A percentile compares a stretch with the other conserved stretches of the same genome.
Conservation (phyloP, 495 filamentous ascomycete genomes). For the Aspergillus panamensis region DNA sequence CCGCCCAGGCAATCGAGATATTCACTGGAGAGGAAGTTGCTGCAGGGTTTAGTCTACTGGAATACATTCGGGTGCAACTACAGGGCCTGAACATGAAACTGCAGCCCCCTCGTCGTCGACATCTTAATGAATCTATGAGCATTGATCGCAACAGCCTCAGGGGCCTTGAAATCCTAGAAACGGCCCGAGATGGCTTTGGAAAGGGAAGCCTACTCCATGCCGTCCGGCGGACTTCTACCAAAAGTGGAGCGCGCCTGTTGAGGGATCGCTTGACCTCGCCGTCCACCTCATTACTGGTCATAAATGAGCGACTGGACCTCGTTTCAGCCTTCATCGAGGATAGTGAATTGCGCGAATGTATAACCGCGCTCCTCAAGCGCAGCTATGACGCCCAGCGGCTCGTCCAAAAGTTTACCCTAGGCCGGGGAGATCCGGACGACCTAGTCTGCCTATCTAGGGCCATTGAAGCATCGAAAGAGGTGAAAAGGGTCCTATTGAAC, state of each 20-base stretch:
- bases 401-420: slow-evolving; percentile 88
- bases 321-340: slow-evolving; percentile 68
- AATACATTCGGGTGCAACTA: slow-evolving; percentile 77
- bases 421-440: slow-evolving; percentile 92
- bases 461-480: slow-evolving; percentile 70
- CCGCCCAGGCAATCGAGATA: slow-evolving; percentile 31
- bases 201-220: slow-evolving; percentile 86
- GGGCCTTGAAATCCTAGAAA: slow-evolving; percentile 82
- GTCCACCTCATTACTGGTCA: slow-evolving; percentile 75
- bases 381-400: slow-evolving; percentile 85
- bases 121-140: slow-evolving; percentile 71
- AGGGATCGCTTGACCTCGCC: slow-evolving; percentile 79
- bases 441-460: slow-evolving; percentile 77
- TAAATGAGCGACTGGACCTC: slow-evolving; percentile 77
- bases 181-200: slow-evolving; percentile 66
- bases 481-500: slow-evolving; percentile 49
- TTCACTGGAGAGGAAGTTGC: slow-evolving; percentile 49
- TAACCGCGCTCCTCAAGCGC: slow-evolving; percentile 63
- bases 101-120: slow-evolving; percentile 72
- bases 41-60: slow-evolving; percentile 72
- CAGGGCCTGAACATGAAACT: slow-evolving; percentile 79
- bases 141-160: slow-evolving; percentile 91
- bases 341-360: slow-evolving; percentile 59
- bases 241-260: slow-evolving; percentile 80
- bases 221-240: slow-evolving; percentile 83